Evolutionary conservation across 495 filamentous ascomycete genomes (phyloP), one percentile per base, ranked within the genome.

Genomic region (Xylaria telfairii): DNA sequence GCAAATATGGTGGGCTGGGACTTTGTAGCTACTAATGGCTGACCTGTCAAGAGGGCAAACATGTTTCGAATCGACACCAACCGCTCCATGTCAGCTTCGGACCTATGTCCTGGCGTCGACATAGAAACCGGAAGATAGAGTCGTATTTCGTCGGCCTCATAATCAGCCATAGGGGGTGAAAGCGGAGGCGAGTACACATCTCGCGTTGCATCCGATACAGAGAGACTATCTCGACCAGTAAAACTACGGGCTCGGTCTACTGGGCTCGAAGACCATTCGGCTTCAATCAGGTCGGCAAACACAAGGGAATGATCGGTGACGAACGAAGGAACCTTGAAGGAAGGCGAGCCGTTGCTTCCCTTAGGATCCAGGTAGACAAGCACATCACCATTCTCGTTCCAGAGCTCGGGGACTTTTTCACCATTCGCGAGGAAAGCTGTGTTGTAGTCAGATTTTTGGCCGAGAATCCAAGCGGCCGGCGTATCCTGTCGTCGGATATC

Each of bases 301-400:
- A 90, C 84, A 17, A 86, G 82, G 0, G 93, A 96, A 49, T 92
- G 88, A 62, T 89, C 84, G 67, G 96, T 90, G 51, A 90, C 81
- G 37, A 90, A 87, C 9, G 92, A 92, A 75, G 91, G 85, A 13
- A 97, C 83, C 73, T 88, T 92, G 80, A 97, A 97, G 10, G 92
- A 96, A 10, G 96, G 85, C 0, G 91, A 86, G 60, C 85, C 86
- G 56, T 89, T 87, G 62, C 86, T 87, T 42, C 83, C 88, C 51
- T 88, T 87, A 3, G 93, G 88, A 74, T 92, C 92, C 9, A 98
- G 82, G 75, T 96, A 97, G 32, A 99, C 87, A 65, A 89, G 89
- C n/a, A 93, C 91, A 76, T 95, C 92, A 24, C 92, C 93, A 51
- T 85, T 76, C 44, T 96, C 92, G 72, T 94, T 91, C 96, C 96